Evolutionary conservation across 352 stramenopile genomes (phyloP), one percentile per base, ranked within the genome.

Genomic region (Phytophthora agathidicida): DNA sequence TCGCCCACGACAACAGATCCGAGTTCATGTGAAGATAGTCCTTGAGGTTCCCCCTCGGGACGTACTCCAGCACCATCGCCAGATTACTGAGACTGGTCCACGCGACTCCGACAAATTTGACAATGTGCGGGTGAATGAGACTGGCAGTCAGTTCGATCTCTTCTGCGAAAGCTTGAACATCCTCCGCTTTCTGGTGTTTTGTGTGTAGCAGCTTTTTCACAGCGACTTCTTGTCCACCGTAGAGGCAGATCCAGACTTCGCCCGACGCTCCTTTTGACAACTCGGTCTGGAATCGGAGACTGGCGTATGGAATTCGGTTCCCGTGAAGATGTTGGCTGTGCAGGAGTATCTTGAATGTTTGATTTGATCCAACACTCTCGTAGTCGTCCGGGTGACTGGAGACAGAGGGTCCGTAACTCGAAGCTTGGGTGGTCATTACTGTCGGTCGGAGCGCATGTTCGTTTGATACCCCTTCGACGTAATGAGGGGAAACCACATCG

Each of bases 81-180:
- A 80, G 35, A 28, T 78, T 70, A 16, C 53, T 58, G 23, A 79
- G 39, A n/a, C 39, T 71, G 19, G 41, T 73, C 79, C 79, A 89
- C 10, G 79, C 79, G 5, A 89, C 70, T 7, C 70, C 79, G 11
- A 89, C 46, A 45, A 86, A 83, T 3, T 59, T 49, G 4, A 81
- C 59, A 14, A 89, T 65, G 51, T 86, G 72, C 3, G 74, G 74
- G 53, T 89, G 77, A 6, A 76, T 57, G 16, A 87, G 32, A 32
- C 61, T 68, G 17, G 79, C 72, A 1, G 57, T 80, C 20, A 87
- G 59, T 31, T 82, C 72, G 41, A 89, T 86, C 47, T 89, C 79
- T 28, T 68, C 59, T 3, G 79, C 43, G 22, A 89, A 83, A 0
- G 45, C 66, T 10, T 70, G 33, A 1, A 77, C 43, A 31, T 70